Base-by-base conservation (phyloP, 345 rosid genomes). In the Lumnitzera racemosa region DNA sequence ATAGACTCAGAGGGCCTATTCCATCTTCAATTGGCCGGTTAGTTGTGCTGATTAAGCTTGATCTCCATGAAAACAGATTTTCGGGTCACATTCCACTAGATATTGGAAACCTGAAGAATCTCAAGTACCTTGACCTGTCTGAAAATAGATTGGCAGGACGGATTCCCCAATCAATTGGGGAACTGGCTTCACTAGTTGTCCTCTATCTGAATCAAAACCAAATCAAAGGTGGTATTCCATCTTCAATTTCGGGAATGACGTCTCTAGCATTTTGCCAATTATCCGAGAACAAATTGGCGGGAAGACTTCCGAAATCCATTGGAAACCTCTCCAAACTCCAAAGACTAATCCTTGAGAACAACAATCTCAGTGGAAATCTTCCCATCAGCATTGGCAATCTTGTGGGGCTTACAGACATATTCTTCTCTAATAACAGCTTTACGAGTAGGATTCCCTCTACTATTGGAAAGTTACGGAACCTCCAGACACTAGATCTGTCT, bases 281-380 rank as follows among this genome's bases (percentile, higher is more conserved):
- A 47, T 80, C 85, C 0, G 78, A 82, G 46, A 85, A 82, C 78
- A 74, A 64, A 56, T 53, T 85, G 56, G 64, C 79, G 9, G 90
- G 90, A 6, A 58, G 13, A 50, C 51, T 84, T 13, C 90, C 87
- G 0, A 48, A 75, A 51, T 80, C 90, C 23, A 76, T 82, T 5
- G 87, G 87, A 5, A 36, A 47, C 59, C 80, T 85, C 24, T n/a
- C 77, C 1, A 81, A 69, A 14, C 58, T 85, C 55, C 67, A 78
- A 59, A 71, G 83, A 57, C 70, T 85, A 5, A 78, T 76, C 59
- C 82, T 85, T 20, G 80, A 80, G 67, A 74, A 82, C 69, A 85
- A 85, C 78, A 73, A 41, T 74, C 80, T 85, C 20, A 50, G 76
- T 2, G 90, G 90, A 16, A 68, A 72, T 24, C 23, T 76, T 29